Evolutionary conservation across 768 basidiomycete genomes (phyloP).

Genomic region (Leccinum broughii): DNA sequence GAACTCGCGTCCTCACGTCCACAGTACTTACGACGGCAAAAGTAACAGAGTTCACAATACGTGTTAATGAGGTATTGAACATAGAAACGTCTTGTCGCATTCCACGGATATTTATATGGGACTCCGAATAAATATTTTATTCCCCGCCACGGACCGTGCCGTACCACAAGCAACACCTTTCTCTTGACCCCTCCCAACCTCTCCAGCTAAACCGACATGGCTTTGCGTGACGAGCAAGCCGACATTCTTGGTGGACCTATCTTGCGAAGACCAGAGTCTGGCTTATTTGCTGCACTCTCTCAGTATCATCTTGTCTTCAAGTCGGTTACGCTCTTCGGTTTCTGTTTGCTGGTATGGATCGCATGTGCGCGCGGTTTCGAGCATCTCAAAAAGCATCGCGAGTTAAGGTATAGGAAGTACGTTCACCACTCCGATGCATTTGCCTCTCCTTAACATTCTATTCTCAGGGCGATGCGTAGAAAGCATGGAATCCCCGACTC

Average conservation of each 20-base stretch:
- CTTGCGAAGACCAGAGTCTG: slow-evolving; percentile 36
- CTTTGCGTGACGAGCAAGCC: slow-evolving; percentile 54
- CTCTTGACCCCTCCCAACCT: slow-evolving; percentile 27
- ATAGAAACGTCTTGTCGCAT: background rate
- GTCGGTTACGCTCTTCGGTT: slow-evolving; percentile 37
- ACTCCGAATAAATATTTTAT: slow-evolving; percentile 27
- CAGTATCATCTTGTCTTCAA: slow-evolving; percentile 39
- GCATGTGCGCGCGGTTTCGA: slow-evolving; percentile 41
- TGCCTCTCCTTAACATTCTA: slow-evolving; percentile 15
- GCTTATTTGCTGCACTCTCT: slow-evolving; percentile 34
- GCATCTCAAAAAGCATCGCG: slow-evolving; percentile 56
- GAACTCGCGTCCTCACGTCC: background rate
- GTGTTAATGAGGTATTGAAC: background rate
- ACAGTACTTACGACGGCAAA: background rate
- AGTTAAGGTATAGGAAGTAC: slow-evolving; percentile 65
- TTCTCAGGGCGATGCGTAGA: slow-evolving; percentile 63
- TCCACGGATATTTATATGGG: background rate
- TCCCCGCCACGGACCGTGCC: slow-evolving; percentile 25
- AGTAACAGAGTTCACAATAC: background rate
- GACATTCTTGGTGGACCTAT: slow-evolving; percentile 70
- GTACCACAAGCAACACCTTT: slow-evolving; percentile 11
- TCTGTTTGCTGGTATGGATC: slow-evolving; percentile 38
- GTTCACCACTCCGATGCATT: slow-evolving; percentile 23
- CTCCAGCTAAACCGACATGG: slow-evolving; percentile 42
- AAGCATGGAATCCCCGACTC: slow-evolving; percentile 82